phyloP scores from a whole-genome alignment of 345 rosid species.

The Pistacia vera region DNA sequence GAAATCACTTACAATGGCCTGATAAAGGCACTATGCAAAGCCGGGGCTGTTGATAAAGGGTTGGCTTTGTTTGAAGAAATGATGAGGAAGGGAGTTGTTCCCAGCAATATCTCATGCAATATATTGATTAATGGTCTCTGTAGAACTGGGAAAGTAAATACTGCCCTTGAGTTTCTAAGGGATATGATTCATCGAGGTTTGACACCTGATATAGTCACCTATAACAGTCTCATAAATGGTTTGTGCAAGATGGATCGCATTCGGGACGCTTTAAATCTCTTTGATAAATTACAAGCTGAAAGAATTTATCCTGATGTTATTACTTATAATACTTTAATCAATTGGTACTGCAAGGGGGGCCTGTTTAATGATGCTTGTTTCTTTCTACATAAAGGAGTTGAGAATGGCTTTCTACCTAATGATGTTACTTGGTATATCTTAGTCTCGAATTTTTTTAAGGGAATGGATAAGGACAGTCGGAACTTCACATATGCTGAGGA shows the following conservation, averaged over 20 bases:
- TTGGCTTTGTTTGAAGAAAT: conserved; percentile 80
- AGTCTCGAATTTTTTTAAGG: conserved; percentile 40
- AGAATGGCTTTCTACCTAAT: conserved; percentile 63
- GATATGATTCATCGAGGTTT: conserved; percentile 77
- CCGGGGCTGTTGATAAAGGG: conserved; percentile 68
- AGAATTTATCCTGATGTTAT: conserved; percentile 73
- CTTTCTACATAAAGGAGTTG: conserved; percentile 53
- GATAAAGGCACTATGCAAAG: conserved; percentile 64
- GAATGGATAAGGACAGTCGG: conserved; percentile 9
- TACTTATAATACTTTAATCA: conserved; percentile 79
- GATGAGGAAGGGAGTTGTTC: conserved; percentile 55
- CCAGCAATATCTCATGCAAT: conserved; percentile 70
- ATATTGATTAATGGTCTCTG: conserved; percentile 75
- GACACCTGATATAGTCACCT: conserved; percentile 77
- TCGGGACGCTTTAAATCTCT: conserved; percentile 63
- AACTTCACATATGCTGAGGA: conserved; percentile 3
- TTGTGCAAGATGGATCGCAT: conserved; percentile 62
- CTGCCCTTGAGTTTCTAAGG: conserved; percentile 65
- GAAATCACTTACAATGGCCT: conserved; percentile 77
- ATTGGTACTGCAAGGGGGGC: conserved; percentile 70
- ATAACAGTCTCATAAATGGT: conserved; percentile 82
- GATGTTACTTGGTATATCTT: conserved; percentile 68
- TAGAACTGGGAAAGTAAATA: conserved; percentile 56
- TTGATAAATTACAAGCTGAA: conserved; percentile 62
- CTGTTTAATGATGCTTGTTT: conserved; percentile 60